Evolutionary conservation across 208 protist species (phyloP).

Genomic region (Acanthamoeba healyi): DNA sequence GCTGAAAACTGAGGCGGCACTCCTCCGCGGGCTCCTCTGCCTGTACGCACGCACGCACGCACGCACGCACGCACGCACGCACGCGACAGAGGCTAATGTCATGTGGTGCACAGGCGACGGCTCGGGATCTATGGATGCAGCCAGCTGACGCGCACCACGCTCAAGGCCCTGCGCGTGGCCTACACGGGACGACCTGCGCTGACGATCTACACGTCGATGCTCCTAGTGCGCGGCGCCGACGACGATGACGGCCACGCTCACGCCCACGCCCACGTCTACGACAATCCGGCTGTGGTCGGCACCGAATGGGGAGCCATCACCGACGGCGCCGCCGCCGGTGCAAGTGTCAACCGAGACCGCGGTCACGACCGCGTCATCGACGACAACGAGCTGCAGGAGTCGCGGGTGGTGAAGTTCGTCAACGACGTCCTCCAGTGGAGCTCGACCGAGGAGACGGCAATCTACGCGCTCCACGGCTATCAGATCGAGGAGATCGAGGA

Average conservation of each 20-base stretch:
- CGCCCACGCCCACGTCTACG: too few relatives aligned
- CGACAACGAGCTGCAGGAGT: background rate
- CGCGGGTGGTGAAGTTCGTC: background rate
- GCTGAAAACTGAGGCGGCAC: background rate
- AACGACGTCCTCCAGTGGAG: slow-evolving; percentile 41
- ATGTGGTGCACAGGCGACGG: background rate
- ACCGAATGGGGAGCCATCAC: background rate
- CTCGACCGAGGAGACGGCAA: background rate
- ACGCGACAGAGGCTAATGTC: background rate
- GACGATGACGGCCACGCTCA: background rate
- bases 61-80: background rate
- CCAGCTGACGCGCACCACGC: background rate
- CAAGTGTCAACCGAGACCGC: background rate
- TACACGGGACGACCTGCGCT: background rate
- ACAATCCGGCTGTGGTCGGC: background rate
- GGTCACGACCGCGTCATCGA: background rate
- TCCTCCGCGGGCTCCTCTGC: background rate
- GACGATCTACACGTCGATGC: slow-evolving; percentile 26
- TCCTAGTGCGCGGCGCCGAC: slow-evolving; percentile 9
- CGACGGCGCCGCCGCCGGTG: background rate
- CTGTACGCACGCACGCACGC: background rate
- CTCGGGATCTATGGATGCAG: slow-evolving; percentile 21
- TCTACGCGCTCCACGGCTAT: background rate
- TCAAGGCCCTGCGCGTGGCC: background rate
- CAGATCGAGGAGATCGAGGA: background rate